Percentiles rank a stretch among this genome's conserved stretches.
Evolutionary conservation across 2,329 filamentous ascomycete species (phyloP).

Genomic region (Aspergillus amoenus): DNA sequence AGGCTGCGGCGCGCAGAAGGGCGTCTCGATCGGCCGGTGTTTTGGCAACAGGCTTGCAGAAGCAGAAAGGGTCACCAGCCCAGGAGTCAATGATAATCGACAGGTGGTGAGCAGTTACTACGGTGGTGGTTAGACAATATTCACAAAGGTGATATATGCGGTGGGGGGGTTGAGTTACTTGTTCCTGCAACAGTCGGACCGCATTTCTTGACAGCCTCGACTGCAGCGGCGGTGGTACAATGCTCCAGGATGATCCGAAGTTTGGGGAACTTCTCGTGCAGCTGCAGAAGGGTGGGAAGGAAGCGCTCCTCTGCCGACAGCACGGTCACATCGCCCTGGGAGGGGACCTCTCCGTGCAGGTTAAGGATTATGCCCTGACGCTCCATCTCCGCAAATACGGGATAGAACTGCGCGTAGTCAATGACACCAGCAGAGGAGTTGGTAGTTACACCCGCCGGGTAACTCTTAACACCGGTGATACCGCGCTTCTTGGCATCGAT

Average conservation of each 20-base stretch:
- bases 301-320: slow-evolving; percentile 74
- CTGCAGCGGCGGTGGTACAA: slow-evolving; percentile 79
- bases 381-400: slow-evolving; percentile 87
- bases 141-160: slow-evolving; percentile 25
- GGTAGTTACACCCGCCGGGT: slow-evolving; percentile 52
- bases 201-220: slow-evolving; percentile 74
- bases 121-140: not conserved
- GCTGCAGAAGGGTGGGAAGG: slow-evolving; percentile 71
- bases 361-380: slow-evolving; percentile 79
- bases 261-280: slow-evolving; percentile 72
- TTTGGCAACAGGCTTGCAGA: slow-evolving; percentile 75
- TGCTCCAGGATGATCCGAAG: slow-evolving; percentile 67
- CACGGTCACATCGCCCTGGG: slow-evolving; percentile 49
- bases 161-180: slow-evolving; percentile 1
- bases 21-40: slow-evolving; percentile 71
- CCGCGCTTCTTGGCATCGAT: slow-evolving; percentile 70
- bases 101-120: slow-evolving; percentile 78
- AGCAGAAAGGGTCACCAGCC: slow-evolving; percentile 71
- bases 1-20: slow-evolving; percentile 61
- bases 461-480: slow-evolving; percentile 62
- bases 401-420: slow-evolving; percentile 46
- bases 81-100: slow-evolving; percentile 77
- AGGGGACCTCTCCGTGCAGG: slow-evolving; percentile 73
- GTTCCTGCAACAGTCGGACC: slow-evolving; percentile 68
- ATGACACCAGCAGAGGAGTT: slow-evolving; percentile 55